Evolutionary conservation across 148 eudicot species (phyloP).

Genomic region (Bassia scoparia): DNA sequence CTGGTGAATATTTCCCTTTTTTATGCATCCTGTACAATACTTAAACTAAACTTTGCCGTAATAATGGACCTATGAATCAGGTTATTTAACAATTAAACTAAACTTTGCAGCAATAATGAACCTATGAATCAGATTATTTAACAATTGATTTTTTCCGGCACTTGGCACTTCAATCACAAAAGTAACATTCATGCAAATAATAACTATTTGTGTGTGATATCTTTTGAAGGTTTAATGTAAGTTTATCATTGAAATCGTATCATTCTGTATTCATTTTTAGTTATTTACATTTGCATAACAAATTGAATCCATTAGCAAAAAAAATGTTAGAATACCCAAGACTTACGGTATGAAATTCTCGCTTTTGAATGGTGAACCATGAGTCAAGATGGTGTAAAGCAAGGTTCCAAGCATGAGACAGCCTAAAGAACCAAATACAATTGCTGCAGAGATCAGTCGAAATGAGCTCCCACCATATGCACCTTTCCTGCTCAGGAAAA

Average conservation of each 20-base stretch:
- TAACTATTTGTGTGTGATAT: background rate
- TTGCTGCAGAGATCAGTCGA: conserved; percentile 46
- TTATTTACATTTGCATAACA: background rate
- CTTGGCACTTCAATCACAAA: background rate
- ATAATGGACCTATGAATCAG: background rate
- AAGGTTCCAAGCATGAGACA: conserved; percentile 61
- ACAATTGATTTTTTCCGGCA: background rate
- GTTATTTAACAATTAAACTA: too few species aligned
- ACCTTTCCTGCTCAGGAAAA: conserved; percentile 40
- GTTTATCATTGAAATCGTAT: background rate
- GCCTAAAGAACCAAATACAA: conserved; percentile 52
- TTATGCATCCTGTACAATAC: background rate
- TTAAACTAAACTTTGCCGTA: background rate
- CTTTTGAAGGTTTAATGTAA: background rate
- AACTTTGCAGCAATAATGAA: too few species aligned
- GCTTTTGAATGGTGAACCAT: conserved; percentile 64
- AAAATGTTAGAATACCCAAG: background rate
- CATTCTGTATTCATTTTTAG: background rate
- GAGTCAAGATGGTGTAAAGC: conserved; percentile 52
- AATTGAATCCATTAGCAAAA: background rate
- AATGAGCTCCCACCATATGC: conserved; percentile 33
- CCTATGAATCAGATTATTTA: background rate
- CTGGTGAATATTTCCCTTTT: too few species aligned
- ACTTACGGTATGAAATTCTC: conserved; percentile 65
- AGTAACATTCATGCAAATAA: background rate